phyloP scores from a whole-genome alignment of 495 filamentous ascomycete genomes.

The Aspergillus ellipticus region DNA sequence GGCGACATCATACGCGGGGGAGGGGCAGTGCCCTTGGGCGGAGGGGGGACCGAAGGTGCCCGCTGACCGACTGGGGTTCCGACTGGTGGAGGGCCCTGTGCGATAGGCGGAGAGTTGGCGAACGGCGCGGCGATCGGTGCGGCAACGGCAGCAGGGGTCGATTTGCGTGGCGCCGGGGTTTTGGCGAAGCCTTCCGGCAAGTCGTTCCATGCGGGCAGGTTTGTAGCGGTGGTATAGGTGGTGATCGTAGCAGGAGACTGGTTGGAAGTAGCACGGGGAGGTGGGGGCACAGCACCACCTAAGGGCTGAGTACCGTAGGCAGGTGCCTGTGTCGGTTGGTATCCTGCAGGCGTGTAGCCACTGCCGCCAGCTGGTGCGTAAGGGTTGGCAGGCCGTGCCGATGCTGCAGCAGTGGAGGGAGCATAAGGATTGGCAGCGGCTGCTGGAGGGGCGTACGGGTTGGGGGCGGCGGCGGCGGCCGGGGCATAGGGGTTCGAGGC shows the following conservation, averaged over 20 bases:
- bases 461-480: conserved; percentile 23
- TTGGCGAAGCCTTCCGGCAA: conserved; percentile 79
- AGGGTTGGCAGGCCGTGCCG: conserved; percentile 39
- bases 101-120: conserved; percentile 53
- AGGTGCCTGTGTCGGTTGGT: conserved; percentile 47
- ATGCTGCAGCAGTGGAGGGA: conserved; percentile 25
- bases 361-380: conserved; percentile 48
- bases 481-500: conserved; percentile 18
- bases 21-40: conserved; percentile 45
- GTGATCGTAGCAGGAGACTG: conserved; percentile 56
- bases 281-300: conserved; percentile 48
- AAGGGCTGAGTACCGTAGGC: conserved; percentile 41
- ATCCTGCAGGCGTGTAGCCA: conserved; percentile 39
- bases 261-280: conserved; percentile 49
- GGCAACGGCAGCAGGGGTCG: conserved; percentile 59
- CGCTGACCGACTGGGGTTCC: conserved; percentile 32
- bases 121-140: conserved; percentile 63
- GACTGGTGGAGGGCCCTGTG: conserved; percentile 42
- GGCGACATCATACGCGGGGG: conserved; percentile 57
- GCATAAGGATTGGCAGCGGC: conserved; percentile 30
- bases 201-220: conserved; percentile 88
- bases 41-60: conserved; percentile 53
- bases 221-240: conserved; percentile 67
- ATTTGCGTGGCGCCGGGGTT: conserved; percentile 61
- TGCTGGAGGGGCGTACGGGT: conserved; percentile 35